Conservation (phyloP, 495 filamentous ascomycete genomes). For the Apiosordaria backusii region DNA sequence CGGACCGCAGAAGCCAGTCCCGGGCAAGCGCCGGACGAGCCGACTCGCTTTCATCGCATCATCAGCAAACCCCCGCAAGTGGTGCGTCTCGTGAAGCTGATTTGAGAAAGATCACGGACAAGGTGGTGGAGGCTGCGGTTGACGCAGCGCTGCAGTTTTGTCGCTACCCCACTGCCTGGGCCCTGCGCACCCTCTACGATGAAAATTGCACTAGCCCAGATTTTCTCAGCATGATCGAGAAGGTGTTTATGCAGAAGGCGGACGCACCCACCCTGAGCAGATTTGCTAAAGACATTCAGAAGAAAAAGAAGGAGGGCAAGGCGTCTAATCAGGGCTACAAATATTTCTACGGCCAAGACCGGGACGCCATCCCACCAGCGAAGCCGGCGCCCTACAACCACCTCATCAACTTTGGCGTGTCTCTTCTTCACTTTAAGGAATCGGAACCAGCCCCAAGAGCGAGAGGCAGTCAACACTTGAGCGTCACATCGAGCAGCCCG, state of each 20-base stretch:
- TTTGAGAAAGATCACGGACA: constrained; percentile 32
- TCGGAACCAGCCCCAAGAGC: constrained; percentile 14
- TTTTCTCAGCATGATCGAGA: constrained; percentile 46
- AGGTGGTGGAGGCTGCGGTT: constrained; percentile 39
- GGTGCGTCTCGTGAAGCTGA: constrained; percentile 26
- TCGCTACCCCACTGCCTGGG: constrained; percentile 54
- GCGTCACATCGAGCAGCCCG: constrained; percentile 11
- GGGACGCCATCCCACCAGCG: constrained; percentile 33
- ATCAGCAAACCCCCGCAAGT: constrained; percentile 12
- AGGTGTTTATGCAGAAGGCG: constrained; percentile 46
- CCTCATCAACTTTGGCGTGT: constrained; percentile 40
- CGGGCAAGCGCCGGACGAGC: constrained; percentile 21
- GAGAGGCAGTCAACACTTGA: constrained; percentile 35
- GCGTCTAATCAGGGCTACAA: constrained; percentile 44
- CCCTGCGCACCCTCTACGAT: constrained; percentile 51
- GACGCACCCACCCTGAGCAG: constrained; percentile 40
- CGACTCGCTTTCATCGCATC: constrained; percentile 19
- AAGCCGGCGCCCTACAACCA: constrained; percentile 41
- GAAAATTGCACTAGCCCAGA: constrained; percentile 41
- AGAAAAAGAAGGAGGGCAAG: constrained; percentile 50
- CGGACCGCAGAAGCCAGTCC: constrained; percentile 22
- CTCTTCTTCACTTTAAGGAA: constrained; percentile 15
- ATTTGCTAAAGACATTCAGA: constrained; percentile 40
- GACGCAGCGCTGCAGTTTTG: constrained; percentile 46
- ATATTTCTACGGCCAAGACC: constrained; percentile 43